These are phyloP conservation scores for Tulasnella sp. DNA, from an alignment of 768 basidiomycete genomes.

Conservation along the genomic window DNA sequence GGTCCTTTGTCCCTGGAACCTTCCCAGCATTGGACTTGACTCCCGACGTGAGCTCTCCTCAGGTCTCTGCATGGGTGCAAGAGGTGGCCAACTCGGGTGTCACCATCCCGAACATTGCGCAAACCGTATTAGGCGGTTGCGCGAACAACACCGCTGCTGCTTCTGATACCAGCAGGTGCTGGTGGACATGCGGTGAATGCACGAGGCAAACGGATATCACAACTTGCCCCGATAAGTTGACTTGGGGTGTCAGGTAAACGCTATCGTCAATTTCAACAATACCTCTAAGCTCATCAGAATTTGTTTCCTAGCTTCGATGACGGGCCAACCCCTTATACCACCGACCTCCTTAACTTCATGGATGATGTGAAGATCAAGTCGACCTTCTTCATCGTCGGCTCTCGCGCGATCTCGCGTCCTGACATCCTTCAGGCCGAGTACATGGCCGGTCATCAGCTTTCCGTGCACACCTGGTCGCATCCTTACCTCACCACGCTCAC, in stretches of 20 bases:
- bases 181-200: constrained; percentile 78
- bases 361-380: constrained; percentile 53
- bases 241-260: constrained; percentile 42
- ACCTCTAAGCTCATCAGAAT: background rate
- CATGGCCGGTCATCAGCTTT: constrained; percentile 69
- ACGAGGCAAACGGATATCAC: constrained; percentile 56
- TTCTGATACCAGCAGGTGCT: constrained; percentile 47
- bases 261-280: background rate
- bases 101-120: constrained; percentile 43
- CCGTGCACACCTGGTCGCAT: constrained; percentile 62
- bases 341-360: constrained; percentile 61
- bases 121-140: constrained; percentile 33
- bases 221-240: constrained; percentile 55
- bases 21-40: constrained; percentile 58
- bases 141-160: constrained; percentile 46
- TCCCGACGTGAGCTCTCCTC: constrained; percentile 49
- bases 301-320: constrained; percentile 50
- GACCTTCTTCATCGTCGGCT: constrained; percentile 85
- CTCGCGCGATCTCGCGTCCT: constrained; percentile 61
- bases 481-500: constrained; percentile 57
- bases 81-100: constrained; percentile 42
- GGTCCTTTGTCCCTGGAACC: constrained; percentile 38
- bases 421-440: constrained; percentile 62
- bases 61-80: constrained; percentile 60
- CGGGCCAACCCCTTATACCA: constrained; percentile 70